phyloP scores from a whole-genome alignment of 1,284 basidiomycete genomes.

The Acaromyces ingoldii region DNA sequence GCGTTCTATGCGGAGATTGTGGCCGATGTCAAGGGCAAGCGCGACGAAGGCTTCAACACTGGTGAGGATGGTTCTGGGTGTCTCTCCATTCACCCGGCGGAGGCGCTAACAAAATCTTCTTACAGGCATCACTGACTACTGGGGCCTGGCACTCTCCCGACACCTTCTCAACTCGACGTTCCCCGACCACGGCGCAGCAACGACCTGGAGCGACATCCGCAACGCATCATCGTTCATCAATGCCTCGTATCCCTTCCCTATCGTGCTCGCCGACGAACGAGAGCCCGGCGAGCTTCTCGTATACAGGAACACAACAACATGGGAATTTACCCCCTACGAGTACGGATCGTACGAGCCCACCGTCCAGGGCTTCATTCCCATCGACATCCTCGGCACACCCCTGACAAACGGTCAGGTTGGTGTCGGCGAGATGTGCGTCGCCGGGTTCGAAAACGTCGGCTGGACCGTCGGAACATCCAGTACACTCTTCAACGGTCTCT shows the following conservation, averaged over 20 bases:
- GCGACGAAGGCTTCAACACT: conserved; percentile 23
- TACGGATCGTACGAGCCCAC: conserved; percentile 55
- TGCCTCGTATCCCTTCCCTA: conserved; percentile 46
- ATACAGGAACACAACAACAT: conserved; percentile 52
- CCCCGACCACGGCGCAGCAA: conserved; percentile 32
- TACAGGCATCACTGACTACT: conserved; percentile 45
- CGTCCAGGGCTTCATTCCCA: conserved; percentile 41
- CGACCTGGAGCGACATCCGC: conserved; percentile 36
- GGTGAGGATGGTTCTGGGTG: no score
- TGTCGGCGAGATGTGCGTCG: conserved; percentile 24
- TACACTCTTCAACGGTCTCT: conserved; percentile 52
- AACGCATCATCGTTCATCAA: conserved; percentile 33
- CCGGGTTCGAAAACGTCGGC: conserved; percentile 41
- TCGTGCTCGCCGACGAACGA: conserved; percentile 57
- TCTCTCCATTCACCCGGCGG: no score
- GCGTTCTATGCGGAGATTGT: conserved; percentile 52
- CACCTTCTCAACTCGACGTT: conserved; percentile 42
- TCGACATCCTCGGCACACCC: conserved; percentile 40
- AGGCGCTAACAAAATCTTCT: no score
- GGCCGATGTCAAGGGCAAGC: conserved; percentile 29
- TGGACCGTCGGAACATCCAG: conserved; percentile 42
- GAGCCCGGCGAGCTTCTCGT: conserved; percentile 53
- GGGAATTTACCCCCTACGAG: conserved; percentile 56
- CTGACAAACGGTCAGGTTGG: conserved; percentile 32
- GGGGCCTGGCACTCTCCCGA: conserved; percentile 41